Base-by-base conservation (phyloP, 768 basidiomycete species). In the Termitomyces sp. region DNA sequence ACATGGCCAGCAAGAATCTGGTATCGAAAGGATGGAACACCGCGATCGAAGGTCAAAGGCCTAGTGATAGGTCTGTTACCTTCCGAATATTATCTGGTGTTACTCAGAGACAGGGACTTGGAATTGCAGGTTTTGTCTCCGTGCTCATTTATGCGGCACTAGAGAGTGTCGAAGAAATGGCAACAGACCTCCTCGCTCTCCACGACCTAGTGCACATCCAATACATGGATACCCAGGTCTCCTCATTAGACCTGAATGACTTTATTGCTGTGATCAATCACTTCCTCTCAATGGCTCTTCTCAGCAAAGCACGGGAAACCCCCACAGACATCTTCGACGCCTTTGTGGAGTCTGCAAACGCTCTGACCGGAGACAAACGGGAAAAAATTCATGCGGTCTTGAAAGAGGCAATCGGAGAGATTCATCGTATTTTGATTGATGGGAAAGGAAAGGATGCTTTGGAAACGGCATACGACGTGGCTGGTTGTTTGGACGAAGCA, bases 11-110 rank as follows among this genome's bases (percentile, higher is more conserved):
- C 63, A 14, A 72, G 63, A 60, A 20, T 74, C 38, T 71, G 68
- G 60, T 74, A 67, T 63, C 65, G 69, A 60, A 62, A 60, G 33
- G 71, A 76, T 67, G 75, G 75, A 28, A 68, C 68, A 35, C 71
- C 71, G 41, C 64, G 75, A 49, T 74, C 74, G 7, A 70, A 66
- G 60, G 49, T 67, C 46, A 70, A 70, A 52, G 74, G 72, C 13
- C 65, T 68, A 11, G 55, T 68, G 16, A 67, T 73, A 55, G 69
- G 74, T 73, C 49, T 47, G 18, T 40, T 10, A n/a, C 68, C 59
- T 38, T 13, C n/a, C 36, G 11, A 9, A 56, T 51, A 52, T 28
- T 22, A n/a, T 20, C 20, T 30, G 4, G 28, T 18, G 38, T 30
- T 30, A 10, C 52, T 52, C n/a, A 41, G n/a, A 30, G 5, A 40